Conservation (phyloP, 2,329 filamentous ascomycete species). For the Chaetomiaceae sp. region DNA sequence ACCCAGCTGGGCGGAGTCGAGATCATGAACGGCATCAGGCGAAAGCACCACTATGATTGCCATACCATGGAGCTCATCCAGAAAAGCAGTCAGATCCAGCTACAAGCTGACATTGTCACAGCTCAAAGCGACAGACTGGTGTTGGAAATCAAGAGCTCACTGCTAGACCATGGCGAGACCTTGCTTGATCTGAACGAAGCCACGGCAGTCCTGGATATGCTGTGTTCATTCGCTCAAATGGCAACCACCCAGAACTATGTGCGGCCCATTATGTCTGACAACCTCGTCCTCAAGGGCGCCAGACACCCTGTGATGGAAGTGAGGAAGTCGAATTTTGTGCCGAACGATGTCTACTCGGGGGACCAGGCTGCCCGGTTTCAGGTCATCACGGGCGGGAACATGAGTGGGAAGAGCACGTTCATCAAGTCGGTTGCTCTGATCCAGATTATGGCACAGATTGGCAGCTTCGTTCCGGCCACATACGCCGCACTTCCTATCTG, state of each 20-base stretch:
- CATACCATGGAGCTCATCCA: constrained; percentile 82
- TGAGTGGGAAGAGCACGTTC: constrained; percentile 97
- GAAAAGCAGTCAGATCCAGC: constrained; percentile 67
- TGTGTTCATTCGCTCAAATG: constrained; percentile 68
- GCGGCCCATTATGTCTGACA: constrained; percentile 61
- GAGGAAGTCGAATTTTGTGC: constrained; percentile 63
- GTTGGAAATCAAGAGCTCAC: constrained; percentile 61
- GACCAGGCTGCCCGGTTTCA: constrained; percentile 67
- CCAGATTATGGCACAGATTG: constrained; percentile 89
- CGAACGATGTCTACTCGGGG: constrained; percentile 85
- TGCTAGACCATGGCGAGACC: constrained; percentile 63
- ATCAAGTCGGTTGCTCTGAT: constrained; percentile 80
- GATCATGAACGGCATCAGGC: constrained; percentile 71
- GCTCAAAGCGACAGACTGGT: constrained; percentile 74
- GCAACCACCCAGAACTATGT: constrained; percentile 55
- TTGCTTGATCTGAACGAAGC: constrained; percentile 84
- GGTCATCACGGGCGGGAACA: constrained; percentile 92
- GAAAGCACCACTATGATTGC: constrained; percentile 74
- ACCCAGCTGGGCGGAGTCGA: constrained; percentile 28
- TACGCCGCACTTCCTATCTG: constrained; percentile 77
- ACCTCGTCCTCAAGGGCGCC: constrained; percentile 65
- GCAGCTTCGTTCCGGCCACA: constrained; percentile 79
- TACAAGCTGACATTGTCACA: constrained; percentile 78
- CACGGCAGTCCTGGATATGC: constrained; percentile 81
- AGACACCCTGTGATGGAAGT: constrained; percentile 69